Conservation (phyloP, 495 filamentous ascomycete species). For the Platismatia glauca region DNA sequence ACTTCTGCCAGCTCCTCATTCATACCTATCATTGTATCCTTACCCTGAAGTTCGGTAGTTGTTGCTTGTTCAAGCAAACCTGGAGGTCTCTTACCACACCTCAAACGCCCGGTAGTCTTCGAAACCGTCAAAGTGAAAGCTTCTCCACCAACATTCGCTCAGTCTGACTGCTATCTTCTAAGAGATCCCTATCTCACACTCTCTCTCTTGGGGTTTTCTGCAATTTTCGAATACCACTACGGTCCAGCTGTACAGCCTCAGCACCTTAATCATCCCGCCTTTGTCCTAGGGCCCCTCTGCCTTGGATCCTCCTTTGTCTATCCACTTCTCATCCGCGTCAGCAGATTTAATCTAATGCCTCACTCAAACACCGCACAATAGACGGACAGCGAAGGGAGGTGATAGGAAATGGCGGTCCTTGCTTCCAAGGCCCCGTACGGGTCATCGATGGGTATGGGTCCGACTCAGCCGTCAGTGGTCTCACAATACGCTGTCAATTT, state of each 20-base stretch:
- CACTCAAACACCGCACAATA: neutral
- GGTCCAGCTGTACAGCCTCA: constrained; percentile 6
- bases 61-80: neutral
- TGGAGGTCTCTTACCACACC: neutral
- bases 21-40: neutral
- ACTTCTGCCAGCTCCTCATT: neutral
- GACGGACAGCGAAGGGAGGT: neutral
- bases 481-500: constrained; percentile 39
- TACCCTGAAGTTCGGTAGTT: neutral
- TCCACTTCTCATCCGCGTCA: constrained; percentile 4
- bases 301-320: constrained; percentile 12
- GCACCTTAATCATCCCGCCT: constrained; percentile 8
- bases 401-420: constrained; percentile 62
- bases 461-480: constrained; percentile 44
- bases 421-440: constrained; percentile 76
- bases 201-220: neutral
- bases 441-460: constrained; percentile 49
- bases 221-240: neutral
- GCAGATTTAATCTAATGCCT: constrained; percentile 5
- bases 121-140: neutral
- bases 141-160: constrained; percentile 1
- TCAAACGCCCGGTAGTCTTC: neutral
- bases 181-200: neutral
- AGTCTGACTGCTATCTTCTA: neutral
- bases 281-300: constrained; percentile 9